A percentile compares a stretch with the other conserved stretches of the same genome.
These are phyloP conservation scores for Dictyostelium citrinum DNA, from an alignment of 78 protist genomes.

Conservation along the genomic window DNA sequence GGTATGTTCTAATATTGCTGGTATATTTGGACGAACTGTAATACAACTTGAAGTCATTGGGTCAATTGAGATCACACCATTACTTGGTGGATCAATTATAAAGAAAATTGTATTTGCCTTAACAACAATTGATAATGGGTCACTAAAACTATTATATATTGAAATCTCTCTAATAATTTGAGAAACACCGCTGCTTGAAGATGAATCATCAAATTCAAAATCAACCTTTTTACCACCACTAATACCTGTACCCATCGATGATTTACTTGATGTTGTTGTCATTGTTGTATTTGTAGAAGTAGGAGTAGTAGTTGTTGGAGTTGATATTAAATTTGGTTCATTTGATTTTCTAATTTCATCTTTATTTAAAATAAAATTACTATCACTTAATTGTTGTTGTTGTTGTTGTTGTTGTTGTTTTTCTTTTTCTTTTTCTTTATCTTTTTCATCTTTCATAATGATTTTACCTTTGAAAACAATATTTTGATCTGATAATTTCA, in stretches of 20 bases:
- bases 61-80: not conserved
- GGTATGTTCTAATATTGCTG: slow-evolving; percentile 24
- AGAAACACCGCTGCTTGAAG: not conserved
- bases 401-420: not conserved
- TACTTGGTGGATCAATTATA: not conserved
- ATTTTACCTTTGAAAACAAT: slow-evolving; percentile 39
- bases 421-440: not conserved
- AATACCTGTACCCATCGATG: not conserved
- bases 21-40: slow-evolving; percentile 31
- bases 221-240: slow-evolving; percentile 13
- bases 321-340: not conserved
- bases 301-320: not conserved
- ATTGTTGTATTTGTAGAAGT: not conserved
- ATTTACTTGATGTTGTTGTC: not conserved
- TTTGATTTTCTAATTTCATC: not conserved
- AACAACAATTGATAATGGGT: not conserved
- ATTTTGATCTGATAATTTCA: slow-evolving; percentile 32
- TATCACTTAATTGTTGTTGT: not conserved
- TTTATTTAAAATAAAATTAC: not conserved
- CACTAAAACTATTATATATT: slow-evolving; percentile 18
- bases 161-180: not conserved
- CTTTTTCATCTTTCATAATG: not conserved
- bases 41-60: not conserved
- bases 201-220: slow-evolving; percentile 13
- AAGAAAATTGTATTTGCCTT: slow-evolving; percentile 14